Percentiles rank a stretch among this genome's conserved stretches.
Conservation (phyloP, 345 rosid genomes). For the Psidium guajava region DNA sequence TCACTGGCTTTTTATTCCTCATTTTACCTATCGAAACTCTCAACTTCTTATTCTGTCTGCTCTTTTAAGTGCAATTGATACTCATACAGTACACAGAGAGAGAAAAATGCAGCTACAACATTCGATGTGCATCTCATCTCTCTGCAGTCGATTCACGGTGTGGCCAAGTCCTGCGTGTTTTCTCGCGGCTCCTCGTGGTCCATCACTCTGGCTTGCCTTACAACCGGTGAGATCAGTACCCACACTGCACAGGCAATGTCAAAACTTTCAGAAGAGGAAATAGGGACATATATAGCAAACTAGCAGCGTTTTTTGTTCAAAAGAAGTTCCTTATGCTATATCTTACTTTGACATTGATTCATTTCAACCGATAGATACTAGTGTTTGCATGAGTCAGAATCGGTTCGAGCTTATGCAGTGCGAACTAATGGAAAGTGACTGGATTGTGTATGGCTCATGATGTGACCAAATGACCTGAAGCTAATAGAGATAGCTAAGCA, state of each 20-base stretch:
- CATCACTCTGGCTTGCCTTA: slow-evolving; percentile 40
- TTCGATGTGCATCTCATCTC: neutral
- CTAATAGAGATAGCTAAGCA: neutral
- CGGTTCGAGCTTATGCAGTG: neutral
- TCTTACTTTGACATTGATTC: neutral
- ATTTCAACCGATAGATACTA: neutral
- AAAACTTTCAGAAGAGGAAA: neutral
- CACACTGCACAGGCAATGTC: slow-evolving; percentile 37
- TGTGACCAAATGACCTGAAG: neutral
- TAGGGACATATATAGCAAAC: neutral
- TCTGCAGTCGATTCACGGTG: neutral
- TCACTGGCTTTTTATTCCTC: neutral
- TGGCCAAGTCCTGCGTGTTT: neutral
- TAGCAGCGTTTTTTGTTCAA: neutral
- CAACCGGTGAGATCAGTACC: slow-evolving; percentile 59
- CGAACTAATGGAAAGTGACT: neutral
- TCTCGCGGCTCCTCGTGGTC: slow-evolving; percentile 14
- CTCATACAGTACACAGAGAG: neutral
- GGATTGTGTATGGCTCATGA: neutral
- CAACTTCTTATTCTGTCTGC: neutral
- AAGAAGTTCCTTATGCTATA: neutral
- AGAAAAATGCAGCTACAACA: neutral
- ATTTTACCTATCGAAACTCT: neutral
- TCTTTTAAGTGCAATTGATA: neutral
- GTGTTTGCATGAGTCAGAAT: neutral